These are phyloP conservation scores for Syzygium malaccense DNA, from an alignment of 441 rosid genomes.

Conservation along the genomic window DNA sequence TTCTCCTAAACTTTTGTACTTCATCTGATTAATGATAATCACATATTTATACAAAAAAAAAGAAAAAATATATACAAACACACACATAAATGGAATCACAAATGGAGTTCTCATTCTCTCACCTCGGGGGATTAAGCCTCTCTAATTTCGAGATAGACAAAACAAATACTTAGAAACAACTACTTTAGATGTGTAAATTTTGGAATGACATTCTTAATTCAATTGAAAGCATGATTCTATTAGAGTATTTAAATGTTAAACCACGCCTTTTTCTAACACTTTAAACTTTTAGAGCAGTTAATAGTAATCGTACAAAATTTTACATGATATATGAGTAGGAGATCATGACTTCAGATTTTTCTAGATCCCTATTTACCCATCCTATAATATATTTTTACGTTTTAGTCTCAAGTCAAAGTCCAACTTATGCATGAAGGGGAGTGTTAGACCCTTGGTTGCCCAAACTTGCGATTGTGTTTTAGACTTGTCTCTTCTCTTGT, in stretches of 20 bases:
- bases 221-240: neutral
- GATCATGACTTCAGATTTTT: neutral
- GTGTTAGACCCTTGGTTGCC: neutral
- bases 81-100: neutral
- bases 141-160: neutral
- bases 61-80: neutral
- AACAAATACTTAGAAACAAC: neutral
- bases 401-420: fast-evolving
- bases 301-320: too few relatives aligned
- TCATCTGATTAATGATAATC: too few relatives aligned
- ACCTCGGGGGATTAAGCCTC: neutral
- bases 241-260: neutral
- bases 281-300: neutral
- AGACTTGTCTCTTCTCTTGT: neutral
- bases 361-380: neutral
- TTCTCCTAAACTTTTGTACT: too few relatives aligned
- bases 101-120: neutral
- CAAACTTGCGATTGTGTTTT: neutral
- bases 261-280: neutral
- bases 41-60: neutral
- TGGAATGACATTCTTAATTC: neutral
- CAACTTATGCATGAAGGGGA: neutral
- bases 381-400: neutral
- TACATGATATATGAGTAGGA: neutral
- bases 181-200: neutral